These are phyloP conservation scores for Rhodotorula paludigena DNA, from an alignment of 768 basidiomycete genomes.

Conservation along the genomic window DNA sequence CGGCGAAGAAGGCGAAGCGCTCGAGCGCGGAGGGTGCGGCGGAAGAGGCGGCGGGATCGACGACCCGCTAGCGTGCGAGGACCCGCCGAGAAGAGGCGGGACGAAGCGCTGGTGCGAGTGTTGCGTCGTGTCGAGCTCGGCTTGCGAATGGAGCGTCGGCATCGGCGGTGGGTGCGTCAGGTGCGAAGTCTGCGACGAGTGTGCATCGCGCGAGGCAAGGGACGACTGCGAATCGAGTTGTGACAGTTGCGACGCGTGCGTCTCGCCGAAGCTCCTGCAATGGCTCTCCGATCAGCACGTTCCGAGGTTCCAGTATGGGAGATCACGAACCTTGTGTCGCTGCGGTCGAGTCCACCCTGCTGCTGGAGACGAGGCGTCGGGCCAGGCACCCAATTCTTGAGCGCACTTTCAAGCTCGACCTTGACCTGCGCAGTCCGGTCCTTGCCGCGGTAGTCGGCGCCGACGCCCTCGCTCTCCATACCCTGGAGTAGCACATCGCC, in stretches of 20 bases:
- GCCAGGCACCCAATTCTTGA: conserved; percentile 10
- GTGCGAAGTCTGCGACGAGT: background rate
- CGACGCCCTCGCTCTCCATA: conserved; percentile 26
- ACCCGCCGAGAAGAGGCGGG: background rate
- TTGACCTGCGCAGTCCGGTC: conserved; percentile 36
- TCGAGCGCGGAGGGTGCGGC: background rate
- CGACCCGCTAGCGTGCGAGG: background rate
- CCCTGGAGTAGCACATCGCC: conserved; percentile 36
- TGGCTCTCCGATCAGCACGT: background rate
- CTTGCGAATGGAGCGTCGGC: conserved; percentile 3
- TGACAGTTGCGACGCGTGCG: conserved; percentile 36
- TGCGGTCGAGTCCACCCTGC: background rate
- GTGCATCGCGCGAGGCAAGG: background rate
- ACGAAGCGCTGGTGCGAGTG: too few species aligned
- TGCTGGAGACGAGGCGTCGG: conserved; percentile 2
- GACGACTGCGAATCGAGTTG: background rate
- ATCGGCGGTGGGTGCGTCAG: conserved; percentile 4
- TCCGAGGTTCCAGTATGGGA: background rate
- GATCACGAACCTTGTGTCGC: conserved; percentile 27
- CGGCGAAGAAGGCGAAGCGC: background rate
- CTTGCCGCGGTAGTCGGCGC: conserved; percentile 28
- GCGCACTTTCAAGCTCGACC: conserved; percentile 24
- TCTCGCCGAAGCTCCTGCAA: conserved; percentile 39
- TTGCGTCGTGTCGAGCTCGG: background rate
- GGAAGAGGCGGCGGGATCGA: background rate